Evolutionary conservation across 352 stramenopile genomes (phyloP), one percentile per base, ranked within the genome.

Genomic region (Phytophthora uliginosa): DNA sequence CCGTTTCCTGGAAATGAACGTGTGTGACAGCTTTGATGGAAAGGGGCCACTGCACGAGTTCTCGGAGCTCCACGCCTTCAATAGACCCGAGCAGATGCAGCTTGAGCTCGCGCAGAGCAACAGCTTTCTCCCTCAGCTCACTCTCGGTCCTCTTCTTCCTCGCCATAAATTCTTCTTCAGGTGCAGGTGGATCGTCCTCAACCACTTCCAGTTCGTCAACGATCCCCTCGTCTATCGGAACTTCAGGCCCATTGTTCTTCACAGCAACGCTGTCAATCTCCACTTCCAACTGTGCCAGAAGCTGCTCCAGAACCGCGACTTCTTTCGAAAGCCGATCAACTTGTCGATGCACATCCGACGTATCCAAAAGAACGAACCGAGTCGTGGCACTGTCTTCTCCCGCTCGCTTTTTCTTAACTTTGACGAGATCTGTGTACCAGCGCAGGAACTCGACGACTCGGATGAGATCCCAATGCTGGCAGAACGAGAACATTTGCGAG

Each of bases 401-500:
- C 7, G 18, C n/a, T 22, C 69, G 66, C n/a, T 72, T 61, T 12
- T 76, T 63, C 18, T 33, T 55, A 13, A 69, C 45, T 31, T 66
- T 69, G 26, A 79, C 71, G 22, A 84, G 77, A 2, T 82, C 82
- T 31, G 71, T 73, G 71, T 92, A 90, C 80, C 85, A 94, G 24
- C 83, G 74, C 70, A 94, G 48, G 33, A 93, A 82, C 36, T 87
- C 83, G 0, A 62, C 71, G 31, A 94, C 66, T 18, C 63, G 75
- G 31, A 76, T 58, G 2, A 92, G 65, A 61, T 91, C 78, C 86
- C 86, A 94, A 60, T 91, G 74, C 33, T 62, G 66, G 24, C 84
- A 92, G 66, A 92, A 93, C 7, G 22, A 65, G 40, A 94, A 91
- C 28, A 90, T 59, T 54, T 86, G 72, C 38, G 77, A 71, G 33